Conservation (phyloP, 441 rosid genomes). For the Croton setiger region DNA sequence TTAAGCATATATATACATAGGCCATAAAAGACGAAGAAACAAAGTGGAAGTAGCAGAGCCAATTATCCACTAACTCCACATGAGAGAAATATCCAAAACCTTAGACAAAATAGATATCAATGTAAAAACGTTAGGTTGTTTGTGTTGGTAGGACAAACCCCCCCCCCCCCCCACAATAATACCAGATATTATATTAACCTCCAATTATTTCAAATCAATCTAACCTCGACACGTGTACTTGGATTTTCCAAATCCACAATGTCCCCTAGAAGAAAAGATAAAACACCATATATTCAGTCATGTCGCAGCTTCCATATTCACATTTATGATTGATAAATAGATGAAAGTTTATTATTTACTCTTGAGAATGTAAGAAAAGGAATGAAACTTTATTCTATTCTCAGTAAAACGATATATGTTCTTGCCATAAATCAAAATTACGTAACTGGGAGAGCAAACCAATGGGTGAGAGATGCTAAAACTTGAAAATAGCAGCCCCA, state of each 20-base stretch:
- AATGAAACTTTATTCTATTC: constrained; percentile 12
- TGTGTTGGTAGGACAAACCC: constrained; percentile 3
- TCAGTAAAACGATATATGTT: background rate
- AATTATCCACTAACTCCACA: background rate
- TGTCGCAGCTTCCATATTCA: too few species aligned
- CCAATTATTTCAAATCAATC: too few species aligned
- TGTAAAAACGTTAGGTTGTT: constrained; percentile 15
- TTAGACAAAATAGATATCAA: background rate
- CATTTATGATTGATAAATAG: too few species aligned
- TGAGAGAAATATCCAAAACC: constrained; percentile 2
- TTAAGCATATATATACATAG: too few species aligned
- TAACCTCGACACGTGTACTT: constrained; percentile 6
- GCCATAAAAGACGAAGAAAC: too few species aligned
- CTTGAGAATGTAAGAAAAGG: too few species aligned
- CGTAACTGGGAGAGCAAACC: background rate
- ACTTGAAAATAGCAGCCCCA: constrained; percentile 88
- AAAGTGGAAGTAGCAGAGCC: background rate
- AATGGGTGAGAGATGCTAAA: constrained; percentile 24
- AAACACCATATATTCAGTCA: too few species aligned
- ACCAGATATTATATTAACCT: too few species aligned
- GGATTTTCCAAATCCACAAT: constrained; percentile 9
- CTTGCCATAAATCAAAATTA: constrained; percentile 1
- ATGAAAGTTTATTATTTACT: too few species aligned
- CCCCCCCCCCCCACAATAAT: too few species aligned
- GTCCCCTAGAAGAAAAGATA: constrained; percentile 8